A percentile compares a stretch with the other conserved stretches of the same genome.
Conservation (phyloP, 192 early-diverging fungal genomes). For the Entomortierella chlamydospora region DNA sequence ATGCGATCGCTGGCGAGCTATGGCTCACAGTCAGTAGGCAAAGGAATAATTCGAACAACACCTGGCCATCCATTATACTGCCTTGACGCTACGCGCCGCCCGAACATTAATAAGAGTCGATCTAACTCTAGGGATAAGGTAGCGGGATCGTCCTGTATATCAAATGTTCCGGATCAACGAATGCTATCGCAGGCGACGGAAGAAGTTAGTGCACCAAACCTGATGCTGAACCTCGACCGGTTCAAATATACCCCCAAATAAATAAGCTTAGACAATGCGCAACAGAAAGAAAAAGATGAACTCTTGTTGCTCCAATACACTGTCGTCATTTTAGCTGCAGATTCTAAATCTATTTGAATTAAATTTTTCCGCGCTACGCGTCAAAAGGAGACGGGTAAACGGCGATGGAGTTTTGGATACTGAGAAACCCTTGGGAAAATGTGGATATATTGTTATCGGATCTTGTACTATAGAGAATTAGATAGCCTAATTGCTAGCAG, state of each 20-base stretch:
- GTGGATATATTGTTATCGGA: too few relatives aligned
- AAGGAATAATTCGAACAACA: not conserved
- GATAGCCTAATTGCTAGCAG: too few relatives aligned
- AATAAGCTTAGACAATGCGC: not conserved
- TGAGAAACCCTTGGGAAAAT: too few relatives aligned
- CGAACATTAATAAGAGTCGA: not conserved
- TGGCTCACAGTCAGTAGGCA: not conserved
- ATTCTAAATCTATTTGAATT: too few relatives aligned
- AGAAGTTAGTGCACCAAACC: not conserved
- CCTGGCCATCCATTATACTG: conserved; percentile 3
- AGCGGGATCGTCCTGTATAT: not conserved
- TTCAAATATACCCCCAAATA: conserved; percentile 31
- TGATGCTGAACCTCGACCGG: conserved; percentile 19
- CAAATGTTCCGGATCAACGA: not conserved
- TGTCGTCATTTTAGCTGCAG: too few relatives aligned
- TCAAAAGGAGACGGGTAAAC: too few relatives aligned
- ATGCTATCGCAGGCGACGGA: conserved; percentile 3
- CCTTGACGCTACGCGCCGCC: conserved; percentile 4
- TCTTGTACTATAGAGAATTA: too few relatives aligned
- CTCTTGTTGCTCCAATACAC: too few relatives aligned
- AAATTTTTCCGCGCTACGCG: too few relatives aligned
- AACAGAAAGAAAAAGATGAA: not conserved
- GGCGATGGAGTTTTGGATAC: too few relatives aligned
- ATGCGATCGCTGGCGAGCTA: not conserved
- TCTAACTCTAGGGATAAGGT: not conserved